A percentile compares a stretch with the other conserved stretches of the same genome.
These are phyloP conservation scores for Cryptomeria japonica DNA, from an alignment of 75 land plant species.

Conservation along the genomic window DNA sequence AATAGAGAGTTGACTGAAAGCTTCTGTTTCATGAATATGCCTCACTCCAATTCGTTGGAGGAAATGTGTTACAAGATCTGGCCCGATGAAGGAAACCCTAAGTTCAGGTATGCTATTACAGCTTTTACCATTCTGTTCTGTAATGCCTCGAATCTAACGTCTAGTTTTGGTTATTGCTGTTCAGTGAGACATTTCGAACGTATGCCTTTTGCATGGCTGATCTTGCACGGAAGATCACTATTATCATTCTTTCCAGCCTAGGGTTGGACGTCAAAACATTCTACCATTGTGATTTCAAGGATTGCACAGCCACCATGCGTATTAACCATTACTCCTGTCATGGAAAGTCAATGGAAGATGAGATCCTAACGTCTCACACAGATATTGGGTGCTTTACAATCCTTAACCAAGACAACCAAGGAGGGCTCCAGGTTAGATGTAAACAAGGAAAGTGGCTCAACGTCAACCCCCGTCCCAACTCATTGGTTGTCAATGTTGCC, in stretches of 20 bases:
- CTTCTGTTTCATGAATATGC: too few species aligned
- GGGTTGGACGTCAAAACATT: slow-evolving; percentile 26
- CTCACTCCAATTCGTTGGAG: too few species aligned
- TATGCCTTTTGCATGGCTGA: too few species aligned
- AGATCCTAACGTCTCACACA: slow-evolving; percentile 33
- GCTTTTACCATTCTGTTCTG: neutral
- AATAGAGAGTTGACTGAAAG: too few species aligned
- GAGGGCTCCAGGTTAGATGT: slow-evolving; percentile 21
- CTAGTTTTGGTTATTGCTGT: too few species aligned
- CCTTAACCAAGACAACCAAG: slow-evolving; percentile 11
- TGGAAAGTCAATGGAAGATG: neutral
- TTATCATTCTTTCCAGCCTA: slow-evolving; percentile 17
- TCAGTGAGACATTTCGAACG: neutral
- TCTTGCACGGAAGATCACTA: too few species aligned
- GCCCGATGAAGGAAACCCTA: neutral
- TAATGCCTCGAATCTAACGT: too few species aligned
- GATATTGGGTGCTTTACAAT: slow-evolving; percentile 68
- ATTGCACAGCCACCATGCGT: slow-evolving; percentile 20
- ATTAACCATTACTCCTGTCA: neutral
- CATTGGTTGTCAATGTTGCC: slow-evolving; percentile 66
- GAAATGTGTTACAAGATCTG: too few species aligned
- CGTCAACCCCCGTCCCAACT: slow-evolving; percentile 35
- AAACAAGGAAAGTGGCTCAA: slow-evolving; percentile 60
- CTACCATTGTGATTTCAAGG: slow-evolving; percentile 26
- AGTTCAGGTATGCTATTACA: neutral